Percentiles rank a stretch among this genome's conserved stretches.
These are phyloP conservation scores for Dendrocalamus latiflorus DNA, from an alignment of 202 grass and related monocot genomes.

Conservation along the genomic window DNA sequence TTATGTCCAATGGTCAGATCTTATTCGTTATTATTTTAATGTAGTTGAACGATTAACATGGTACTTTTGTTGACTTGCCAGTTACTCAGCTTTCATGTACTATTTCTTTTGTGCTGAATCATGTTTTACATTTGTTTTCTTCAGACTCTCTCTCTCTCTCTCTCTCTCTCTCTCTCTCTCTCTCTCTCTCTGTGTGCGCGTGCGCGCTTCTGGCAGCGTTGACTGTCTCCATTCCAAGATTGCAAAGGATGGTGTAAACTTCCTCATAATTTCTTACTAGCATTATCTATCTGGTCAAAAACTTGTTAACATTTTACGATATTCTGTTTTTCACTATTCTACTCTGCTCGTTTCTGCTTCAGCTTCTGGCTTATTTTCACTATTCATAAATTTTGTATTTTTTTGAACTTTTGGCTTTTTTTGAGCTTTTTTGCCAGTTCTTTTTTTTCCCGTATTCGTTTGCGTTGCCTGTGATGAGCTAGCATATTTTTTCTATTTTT, in stretches of 20 bases:
- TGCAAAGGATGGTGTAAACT: background rate
- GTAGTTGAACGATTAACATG: background rate
- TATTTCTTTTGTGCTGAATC: background rate
- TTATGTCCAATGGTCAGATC: constrained; percentile 20
- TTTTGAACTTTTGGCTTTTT: too few species aligned
- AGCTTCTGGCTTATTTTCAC: too few species aligned
- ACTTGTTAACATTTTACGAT: background rate
- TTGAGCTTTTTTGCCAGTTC: too few species aligned
- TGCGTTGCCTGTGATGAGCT: too few species aligned
- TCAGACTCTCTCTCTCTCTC: too few species aligned
- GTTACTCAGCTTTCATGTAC: background rate
- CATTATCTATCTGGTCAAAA: background rate
- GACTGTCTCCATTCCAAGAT: background rate
- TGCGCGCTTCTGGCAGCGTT: background rate
- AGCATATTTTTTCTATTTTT: too few species aligned
- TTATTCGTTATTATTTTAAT: constrained; percentile 8
- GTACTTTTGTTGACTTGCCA: background rate
- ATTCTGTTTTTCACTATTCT: background rate
- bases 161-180: background rate
- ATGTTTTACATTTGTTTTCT: background rate
- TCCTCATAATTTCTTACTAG: background rate
- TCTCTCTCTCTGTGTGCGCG: too few species aligned
- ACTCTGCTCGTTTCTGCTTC: too few species aligned
- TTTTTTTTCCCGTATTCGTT: too few species aligned
- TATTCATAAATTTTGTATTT: too few species aligned